A percentile compares a stretch with the other conserved stretches of the same genome.
These are phyloP conservation scores for Helotiales sp. DNA, from an alignment of 2,329 filamentous ascomycete species.

Conservation along the genomic window DNA sequence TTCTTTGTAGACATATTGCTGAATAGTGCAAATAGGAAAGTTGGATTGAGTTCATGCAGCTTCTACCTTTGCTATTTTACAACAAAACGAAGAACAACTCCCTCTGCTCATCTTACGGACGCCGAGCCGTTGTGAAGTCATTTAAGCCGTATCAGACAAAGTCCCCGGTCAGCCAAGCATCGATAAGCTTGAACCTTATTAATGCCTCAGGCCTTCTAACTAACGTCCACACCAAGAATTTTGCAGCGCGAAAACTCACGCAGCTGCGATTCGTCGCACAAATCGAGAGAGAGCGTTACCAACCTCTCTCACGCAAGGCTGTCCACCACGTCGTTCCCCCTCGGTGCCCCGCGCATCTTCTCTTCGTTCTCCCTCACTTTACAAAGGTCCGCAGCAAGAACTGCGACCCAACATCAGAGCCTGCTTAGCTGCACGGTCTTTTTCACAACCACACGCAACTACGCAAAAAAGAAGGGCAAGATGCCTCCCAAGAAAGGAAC, in stretches of 20 bases:
- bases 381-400: slow-evolving; percentile 48
- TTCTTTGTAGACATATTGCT: slow-evolving; percentile 31
- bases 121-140: background rate
- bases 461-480: slow-evolving; percentile 52
- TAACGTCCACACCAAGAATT: background rate
- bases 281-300: slow-evolving; percentile 23
- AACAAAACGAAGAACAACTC: background rate
- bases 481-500: slow-evolving; percentile 96
- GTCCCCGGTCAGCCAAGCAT: background rate
- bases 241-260: slow-evolving; percentile 2
- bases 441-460: slow-evolving; percentile 52
- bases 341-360: slow-evolving; percentile 42
- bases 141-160: too few species aligned
- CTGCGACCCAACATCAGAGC: slow-evolving; percentile 40
- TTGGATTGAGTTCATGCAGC: background rate
- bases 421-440: slow-evolving; percentile 40
- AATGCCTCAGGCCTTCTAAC: background rate
- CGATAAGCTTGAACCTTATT: background rate
- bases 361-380: slow-evolving; percentile 52
- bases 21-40: background rate
- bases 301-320: slow-evolving; percentile 28
- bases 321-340: slow-evolving; percentile 32
- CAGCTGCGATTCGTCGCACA: slow-evolving; percentile 24
- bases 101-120: background rate
- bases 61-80: background rate